Evolutionary conservation across 2,329 filamentous ascomycete species (phyloP), one percentile per base, ranked within the genome.

Genomic region (Metarhizium brunneum): DNA sequence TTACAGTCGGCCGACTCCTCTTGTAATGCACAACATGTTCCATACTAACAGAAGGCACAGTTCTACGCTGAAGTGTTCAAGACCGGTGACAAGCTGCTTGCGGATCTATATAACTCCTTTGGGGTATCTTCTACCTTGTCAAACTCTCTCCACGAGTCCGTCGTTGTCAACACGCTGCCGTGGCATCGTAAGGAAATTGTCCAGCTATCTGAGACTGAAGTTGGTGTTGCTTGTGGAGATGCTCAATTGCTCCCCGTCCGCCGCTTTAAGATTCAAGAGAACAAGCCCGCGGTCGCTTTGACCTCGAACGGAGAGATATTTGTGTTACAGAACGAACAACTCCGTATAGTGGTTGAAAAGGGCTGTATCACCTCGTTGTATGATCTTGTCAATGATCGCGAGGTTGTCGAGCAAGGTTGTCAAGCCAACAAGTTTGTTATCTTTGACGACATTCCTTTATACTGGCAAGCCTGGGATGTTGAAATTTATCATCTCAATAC

Each of bases 381-480:
- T 65, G 94, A 97, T 69, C 77, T 85, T 45, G 71, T 77, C 48
- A 84, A 82, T 10, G 77, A 87, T 30, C 85, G 92, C 53, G 91
- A 99, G 68, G 73, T 95, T 20, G 81, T 99, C 51, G 80, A 89
- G 3, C 73, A 81, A 62, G 84, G 82, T 42, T 81, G 82, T 29
- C 92, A 92, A 68, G 92, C 87, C 29, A 96, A 95, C 62, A 91
- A 96, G 67, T 83, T 94, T 52, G 92, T 97, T 60, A 84, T 97
- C 29, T 97, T 95, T 65, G 94, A 99, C 66, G 94, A 99, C 73
- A 96, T 97, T 73, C 92, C 92, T 25, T 80, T 96, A 29, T 96
- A 95, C 75, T 97, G 91, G 92, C 90, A 96, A 72, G 92, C 91
- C 2, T 96, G 92, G 92, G 92, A 99, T 69, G 92, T 97, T 6